Percentiles rank a stretch among this genome's conserved stretches.
Conservation (phyloP, 129 eudicot species). For the Sambucus nigra region DNA sequence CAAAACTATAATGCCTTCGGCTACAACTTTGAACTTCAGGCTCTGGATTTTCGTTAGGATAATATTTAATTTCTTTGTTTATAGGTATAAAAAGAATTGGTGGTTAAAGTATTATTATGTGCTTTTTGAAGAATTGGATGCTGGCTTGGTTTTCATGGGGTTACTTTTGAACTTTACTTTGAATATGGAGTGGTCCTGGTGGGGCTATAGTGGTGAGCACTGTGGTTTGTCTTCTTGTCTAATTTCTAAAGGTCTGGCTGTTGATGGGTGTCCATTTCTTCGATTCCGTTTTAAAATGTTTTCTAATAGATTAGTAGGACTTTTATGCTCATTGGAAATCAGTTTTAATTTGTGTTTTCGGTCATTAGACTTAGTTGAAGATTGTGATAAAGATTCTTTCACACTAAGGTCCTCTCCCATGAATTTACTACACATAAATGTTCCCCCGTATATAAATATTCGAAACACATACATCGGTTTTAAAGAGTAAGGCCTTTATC, state of each 20-base stretch:
- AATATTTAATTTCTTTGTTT: constrained; percentile 48
- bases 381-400: too few relatives aligned
- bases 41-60: constrained; percentile 53
- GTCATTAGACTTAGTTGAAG: too few relatives aligned
- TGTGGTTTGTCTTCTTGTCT: constrained; percentile 59
- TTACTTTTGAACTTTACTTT: constrained; percentile 44
- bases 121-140: constrained; percentile 70
- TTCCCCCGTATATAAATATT: too few relatives aligned
- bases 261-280: constrained; percentile 41
- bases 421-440: too few relatives aligned
- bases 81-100: constrained; percentile 51
- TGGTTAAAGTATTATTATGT: constrained; percentile 77
- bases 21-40: constrained; percentile 42
- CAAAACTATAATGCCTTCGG: constrained; percentile 52
- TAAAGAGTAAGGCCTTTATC: too few relatives aligned
- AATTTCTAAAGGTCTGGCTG: constrained; percentile 39
- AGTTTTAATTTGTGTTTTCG: too few relatives aligned
- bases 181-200: constrained; percentile 35
- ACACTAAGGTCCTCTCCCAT: too few relatives aligned
- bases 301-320: too few relatives aligned
- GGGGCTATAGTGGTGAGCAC: constrained; percentile 53
- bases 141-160: constrained; percentile 74
- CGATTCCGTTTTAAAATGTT: too few relatives aligned
- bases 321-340: too few relatives aligned
- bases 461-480: too few relatives aligned